These are phyloP conservation scores for Aspergillus oerlinghausenensis DNA, from an alignment of 2,329 filamentous ascomycete species.

Conservation along the genomic window DNA sequence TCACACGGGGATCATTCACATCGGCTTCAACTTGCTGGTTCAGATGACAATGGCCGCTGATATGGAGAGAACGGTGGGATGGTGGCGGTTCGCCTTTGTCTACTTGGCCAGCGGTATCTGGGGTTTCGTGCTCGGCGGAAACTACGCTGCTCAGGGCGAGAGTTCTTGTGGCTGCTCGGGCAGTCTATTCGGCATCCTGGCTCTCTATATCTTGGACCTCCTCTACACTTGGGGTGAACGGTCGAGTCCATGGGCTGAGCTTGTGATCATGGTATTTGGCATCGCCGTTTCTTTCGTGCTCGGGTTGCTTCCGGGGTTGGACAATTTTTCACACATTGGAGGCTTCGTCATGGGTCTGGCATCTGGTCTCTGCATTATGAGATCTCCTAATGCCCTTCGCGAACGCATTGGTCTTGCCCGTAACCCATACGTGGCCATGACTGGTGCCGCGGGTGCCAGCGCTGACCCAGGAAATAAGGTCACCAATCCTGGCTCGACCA, in stretches of 20 bases:
- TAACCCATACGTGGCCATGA: slow-evolving; percentile 67
- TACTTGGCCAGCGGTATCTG: slow-evolving; percentile 92
- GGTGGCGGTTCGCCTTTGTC: slow-evolving; percentile 80
- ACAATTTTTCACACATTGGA: slow-evolving; percentile 97
- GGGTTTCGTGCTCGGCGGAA: slow-evolving; percentile 90
- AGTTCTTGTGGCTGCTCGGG: slow-evolving; percentile 87
- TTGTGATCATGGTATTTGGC: slow-evolving; percentile 83
- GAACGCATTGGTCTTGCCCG: slow-evolving; percentile 66
- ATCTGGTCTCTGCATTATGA: slow-evolving; percentile 79
- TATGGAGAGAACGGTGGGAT: slow-evolving; percentile 87
- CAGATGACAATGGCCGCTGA: slow-evolving; percentile 87
- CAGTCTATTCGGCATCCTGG: slow-evolving; percentile 84
- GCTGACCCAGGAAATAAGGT: slow-evolving; percentile 40
- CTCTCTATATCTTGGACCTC: slow-evolving; percentile 80
- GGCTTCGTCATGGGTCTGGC: slow-evolving; percentile 90
- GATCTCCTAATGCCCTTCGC: slow-evolving; percentile 77
- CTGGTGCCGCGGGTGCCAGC: slow-evolving; percentile 39
- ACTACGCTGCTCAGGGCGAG: slow-evolving; percentile 78
- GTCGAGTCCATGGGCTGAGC: slow-evolving; percentile 69
- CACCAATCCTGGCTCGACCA: slow-evolving; percentile 56
- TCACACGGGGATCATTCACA: slow-evolving; percentile 89
- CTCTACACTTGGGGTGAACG: slow-evolving; percentile 89
- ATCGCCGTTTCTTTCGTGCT: slow-evolving; percentile 87
- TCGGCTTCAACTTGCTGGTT: slow-evolving; percentile 89
- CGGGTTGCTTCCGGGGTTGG: slow-evolving; percentile 82